Percentiles rank a stretch among this genome's conserved stretches.
Conservation (phyloP, 768 basidiomycete genomes). For the Tulasnella sp. region DNA sequence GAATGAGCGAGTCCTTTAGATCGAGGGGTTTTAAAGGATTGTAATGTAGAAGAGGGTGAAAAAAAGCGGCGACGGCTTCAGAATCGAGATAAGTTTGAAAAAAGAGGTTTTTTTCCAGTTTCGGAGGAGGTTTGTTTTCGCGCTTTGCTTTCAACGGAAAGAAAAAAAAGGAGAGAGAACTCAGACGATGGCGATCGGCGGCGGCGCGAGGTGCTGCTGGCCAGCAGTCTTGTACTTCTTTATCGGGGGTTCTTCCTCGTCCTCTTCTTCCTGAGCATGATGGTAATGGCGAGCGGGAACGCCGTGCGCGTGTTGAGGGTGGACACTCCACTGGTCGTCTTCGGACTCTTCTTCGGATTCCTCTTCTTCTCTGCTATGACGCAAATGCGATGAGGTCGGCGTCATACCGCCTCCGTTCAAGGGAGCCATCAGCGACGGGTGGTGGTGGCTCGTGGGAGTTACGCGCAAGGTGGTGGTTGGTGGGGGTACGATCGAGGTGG, state of each 20-base stretch:
- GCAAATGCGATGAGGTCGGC: slow-evolving; percentile 6
- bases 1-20: not conserved
- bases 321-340: slow-evolving; percentile 28
- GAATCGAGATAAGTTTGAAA: not conserved
- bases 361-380: slow-evolving; percentile 29
- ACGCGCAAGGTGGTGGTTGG: slow-evolving; percentile 13
- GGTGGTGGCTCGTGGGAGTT: not conserved
- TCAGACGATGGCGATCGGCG: not conserved
- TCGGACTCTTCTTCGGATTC: slow-evolving; percentile 34
- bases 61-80: no score
- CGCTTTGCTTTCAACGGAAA: not conserved
- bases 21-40: not conserved
- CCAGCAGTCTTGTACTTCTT: slow-evolving; percentile 37
- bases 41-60: not conserved
- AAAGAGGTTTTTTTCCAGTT: not conserved
- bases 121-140: not conserved
- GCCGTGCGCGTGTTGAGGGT: not conserved
- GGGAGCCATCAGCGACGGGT: not conserved
- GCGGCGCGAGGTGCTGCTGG: slow-evolving; percentile 5
- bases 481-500: not conserved
- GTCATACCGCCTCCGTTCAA: not conserved
- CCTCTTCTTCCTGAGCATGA: not conserved
- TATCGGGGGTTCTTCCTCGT: slow-evolving; percentile 36
- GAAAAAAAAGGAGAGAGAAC: no score
- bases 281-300: not conserved